Evolutionary conservation across 371 early-diverging fungal species (phyloP).

Genomic region (Actinomucor elegans): DNA sequence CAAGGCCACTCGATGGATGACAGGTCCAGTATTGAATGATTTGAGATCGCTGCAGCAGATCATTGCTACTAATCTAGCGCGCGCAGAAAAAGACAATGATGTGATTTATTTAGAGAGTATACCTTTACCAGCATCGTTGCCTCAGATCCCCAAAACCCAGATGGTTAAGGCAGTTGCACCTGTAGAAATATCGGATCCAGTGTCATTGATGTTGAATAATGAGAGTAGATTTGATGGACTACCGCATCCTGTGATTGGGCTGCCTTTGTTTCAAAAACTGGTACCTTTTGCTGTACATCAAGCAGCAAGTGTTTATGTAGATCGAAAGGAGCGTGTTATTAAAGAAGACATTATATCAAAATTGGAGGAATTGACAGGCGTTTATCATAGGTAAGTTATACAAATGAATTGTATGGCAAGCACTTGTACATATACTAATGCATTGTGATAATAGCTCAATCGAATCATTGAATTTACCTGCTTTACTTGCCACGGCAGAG

Average conservation of each 20-base stretch:
- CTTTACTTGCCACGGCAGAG: conserved; percentile 67
- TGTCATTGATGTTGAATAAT: conserved; percentile 48
- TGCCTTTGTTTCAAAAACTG: conserved; percentile 80
- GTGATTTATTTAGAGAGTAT: conserved; percentile 82
- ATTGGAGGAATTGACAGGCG: conserved; percentile 63
- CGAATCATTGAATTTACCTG: conserved; percentile 70
- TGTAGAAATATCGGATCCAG: conserved; percentile 38
- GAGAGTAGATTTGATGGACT: conserved; percentile 13
- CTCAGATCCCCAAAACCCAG: conserved; percentile 60
- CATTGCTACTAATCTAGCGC: conserved; percentile 57
- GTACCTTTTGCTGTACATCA: conserved; percentile 91
- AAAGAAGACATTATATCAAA: conserved; percentile 61
- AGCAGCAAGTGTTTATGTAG: conserved; percentile 81
- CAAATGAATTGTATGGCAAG: too few species aligned
- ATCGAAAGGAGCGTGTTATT: conserved; percentile 77
- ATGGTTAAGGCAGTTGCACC: conserved; percentile 67
- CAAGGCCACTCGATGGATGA: conserved; percentile 4
- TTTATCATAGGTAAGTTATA: conserved; percentile 37
- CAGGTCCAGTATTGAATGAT: conserved; percentile 36
- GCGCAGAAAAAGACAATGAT: conserved; percentile 90
- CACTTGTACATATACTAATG: neutral
- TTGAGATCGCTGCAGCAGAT: conserved; percentile 54
- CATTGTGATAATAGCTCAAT: conserved; percentile 41
- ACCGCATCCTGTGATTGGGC: conserved; percentile 57
- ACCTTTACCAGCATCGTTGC: conserved; percentile 60